A percentile compares a stretch with the other conserved stretches of the same genome.
Evolutionary conservation across 495 filamentous ascomycete species (phyloP).

Genomic region (Penicillium pulvis): DNA sequence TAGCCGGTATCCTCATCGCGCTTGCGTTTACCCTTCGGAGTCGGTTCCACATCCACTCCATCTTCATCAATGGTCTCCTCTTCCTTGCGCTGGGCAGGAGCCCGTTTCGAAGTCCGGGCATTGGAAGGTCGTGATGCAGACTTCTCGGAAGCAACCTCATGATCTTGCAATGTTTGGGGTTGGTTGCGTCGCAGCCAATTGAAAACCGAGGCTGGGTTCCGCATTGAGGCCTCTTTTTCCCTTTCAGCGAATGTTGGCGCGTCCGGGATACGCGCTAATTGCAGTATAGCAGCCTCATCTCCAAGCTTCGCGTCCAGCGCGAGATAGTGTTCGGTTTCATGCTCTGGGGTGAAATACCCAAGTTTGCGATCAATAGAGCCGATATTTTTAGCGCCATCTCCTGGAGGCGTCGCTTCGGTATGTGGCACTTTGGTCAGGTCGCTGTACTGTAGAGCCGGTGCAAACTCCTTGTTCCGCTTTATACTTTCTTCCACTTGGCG

Average conservation of each 20-base stretch:
- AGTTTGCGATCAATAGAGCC: constrained; percentile 31
- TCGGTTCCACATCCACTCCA: constrained; percentile 44
- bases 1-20: constrained; percentile 71
- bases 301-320: constrained; percentile 69
- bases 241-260: constrained; percentile 48
- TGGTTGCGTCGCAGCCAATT: constrained; percentile 87
- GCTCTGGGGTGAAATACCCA: constrained; percentile 70
- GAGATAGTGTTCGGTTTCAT: constrained; percentile 78
- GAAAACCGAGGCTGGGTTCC: constrained; percentile 83
- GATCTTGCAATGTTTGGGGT: constrained; percentile 79
- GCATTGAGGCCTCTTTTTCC: constrained; percentile 62
- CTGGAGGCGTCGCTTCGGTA: constrained; percentile 19
- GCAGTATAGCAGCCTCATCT: constrained; percentile 41
- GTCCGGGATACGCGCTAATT: constrained; percentile 39
- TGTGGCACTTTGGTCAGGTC: constrained; percentile 37
- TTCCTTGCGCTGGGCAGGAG: constrained; percentile 47
- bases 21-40: constrained; percentile 56
- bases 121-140: constrained; percentile 48
- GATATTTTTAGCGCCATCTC: constrained; percentile 18
- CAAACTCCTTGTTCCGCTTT: constrained; percentile 42
- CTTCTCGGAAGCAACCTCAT: constrained; percentile 66
- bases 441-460: constrained; percentile 37
- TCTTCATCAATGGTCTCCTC: constrained; percentile 57
- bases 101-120: constrained; percentile 41
- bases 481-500: constrained; percentile 43